These are phyloP conservation scores for Macrolepiota dolichaula DNA, from an alignment of 768 basidiomycete species.

Conservation along the genomic window DNA sequence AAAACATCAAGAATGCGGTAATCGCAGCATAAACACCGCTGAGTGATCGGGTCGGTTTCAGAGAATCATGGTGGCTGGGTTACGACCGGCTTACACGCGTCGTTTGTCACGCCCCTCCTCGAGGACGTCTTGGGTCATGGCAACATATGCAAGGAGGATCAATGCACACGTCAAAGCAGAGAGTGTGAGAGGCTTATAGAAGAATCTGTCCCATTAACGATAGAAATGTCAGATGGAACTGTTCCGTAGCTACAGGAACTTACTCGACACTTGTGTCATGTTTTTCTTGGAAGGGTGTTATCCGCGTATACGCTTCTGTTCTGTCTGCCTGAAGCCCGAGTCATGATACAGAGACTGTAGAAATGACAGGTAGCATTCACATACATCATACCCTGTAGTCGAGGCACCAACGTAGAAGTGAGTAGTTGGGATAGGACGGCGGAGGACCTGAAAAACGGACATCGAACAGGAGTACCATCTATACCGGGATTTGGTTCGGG, in stretches of 20 bases:
- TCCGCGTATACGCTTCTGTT: slow-evolving; percentile 79
- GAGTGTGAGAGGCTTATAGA: slow-evolving; percentile 82
- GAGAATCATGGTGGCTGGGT: background rate
- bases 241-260: slow-evolving; percentile 22
- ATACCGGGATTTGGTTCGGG: slow-evolving; percentile 72
- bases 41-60: slow-evolving; percentile 13
- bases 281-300: slow-evolving; percentile 79
- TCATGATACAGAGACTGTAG: slow-evolving; percentile 15
- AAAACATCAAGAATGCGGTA: slow-evolving; percentile 73
- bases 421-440: background rate
- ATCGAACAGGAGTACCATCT: slow-evolving; percentile 73
- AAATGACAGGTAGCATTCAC: slow-evolving; percentile 30
- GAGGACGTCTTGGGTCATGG: slow-evolving; percentile 80
- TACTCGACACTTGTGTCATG: slow-evolving; percentile 83
- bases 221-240: slow-evolving; percentile 12
- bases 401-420: slow-evolving; percentile 11
- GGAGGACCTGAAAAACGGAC: slow-evolving; percentile 44
- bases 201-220: slow-evolving; percentile 52
- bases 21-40: slow-evolving; percentile 79
- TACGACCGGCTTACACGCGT: slow-evolving; percentile 56
- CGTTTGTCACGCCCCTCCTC: slow-evolving; percentile 81
- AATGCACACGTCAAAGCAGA: slow-evolving; percentile 68
- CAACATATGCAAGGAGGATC: slow-evolving; percentile 72
- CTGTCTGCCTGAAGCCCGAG: slow-evolving; percentile 62
- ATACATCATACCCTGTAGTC: slow-evolving; percentile 76